Evolutionary conservation across 768 basidiomycete genomes (phyloP).

Genomic region (Cystoderma amianthinum): DNA sequence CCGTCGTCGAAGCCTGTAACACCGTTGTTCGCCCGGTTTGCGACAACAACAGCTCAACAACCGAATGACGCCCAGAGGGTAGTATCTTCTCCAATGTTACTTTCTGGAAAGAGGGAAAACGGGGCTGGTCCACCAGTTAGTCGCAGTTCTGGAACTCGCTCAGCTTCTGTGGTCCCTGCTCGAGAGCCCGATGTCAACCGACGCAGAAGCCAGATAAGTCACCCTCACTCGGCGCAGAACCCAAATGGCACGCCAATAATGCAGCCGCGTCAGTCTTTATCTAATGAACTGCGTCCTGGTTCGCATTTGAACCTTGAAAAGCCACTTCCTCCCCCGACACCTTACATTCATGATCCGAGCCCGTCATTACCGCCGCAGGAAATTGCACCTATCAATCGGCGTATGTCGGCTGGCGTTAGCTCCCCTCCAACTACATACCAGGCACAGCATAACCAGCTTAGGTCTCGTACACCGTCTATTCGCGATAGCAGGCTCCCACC

Average conservation of each 20-base stretch:
- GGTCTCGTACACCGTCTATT: no score
- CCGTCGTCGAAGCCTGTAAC: slow-evolving; percentile 16
- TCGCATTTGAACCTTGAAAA: background rate
- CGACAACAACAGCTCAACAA: slow-evolving; percentile 12
- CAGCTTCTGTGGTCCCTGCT: background rate
- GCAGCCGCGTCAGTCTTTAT: background rate
- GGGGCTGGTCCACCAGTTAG: slow-evolving; percentile 4
- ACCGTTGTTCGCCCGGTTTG: slow-evolving; percentile 35
- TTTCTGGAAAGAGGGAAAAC: slow-evolving; percentile 15
- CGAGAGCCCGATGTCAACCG: background rate
- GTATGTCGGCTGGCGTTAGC: background rate
- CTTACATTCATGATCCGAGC: background rate
- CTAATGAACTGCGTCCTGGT: background rate
- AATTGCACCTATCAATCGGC: background rate
- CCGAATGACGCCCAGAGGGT: slow-evolving; percentile 15
- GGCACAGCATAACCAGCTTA: no score
- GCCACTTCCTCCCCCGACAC: background rate
- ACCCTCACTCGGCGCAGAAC: background rate
- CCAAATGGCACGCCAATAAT: background rate
- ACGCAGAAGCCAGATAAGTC: background rate
- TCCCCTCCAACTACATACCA: background rate
- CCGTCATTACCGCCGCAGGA: background rate
- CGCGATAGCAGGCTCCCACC: no score
- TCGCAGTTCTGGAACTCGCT: background rate
- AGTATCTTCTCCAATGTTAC: slow-evolving; percentile 31